Conservation (phyloP, 768 basidiomycete species). For the Strobilomyces echinocephalus region DNA sequence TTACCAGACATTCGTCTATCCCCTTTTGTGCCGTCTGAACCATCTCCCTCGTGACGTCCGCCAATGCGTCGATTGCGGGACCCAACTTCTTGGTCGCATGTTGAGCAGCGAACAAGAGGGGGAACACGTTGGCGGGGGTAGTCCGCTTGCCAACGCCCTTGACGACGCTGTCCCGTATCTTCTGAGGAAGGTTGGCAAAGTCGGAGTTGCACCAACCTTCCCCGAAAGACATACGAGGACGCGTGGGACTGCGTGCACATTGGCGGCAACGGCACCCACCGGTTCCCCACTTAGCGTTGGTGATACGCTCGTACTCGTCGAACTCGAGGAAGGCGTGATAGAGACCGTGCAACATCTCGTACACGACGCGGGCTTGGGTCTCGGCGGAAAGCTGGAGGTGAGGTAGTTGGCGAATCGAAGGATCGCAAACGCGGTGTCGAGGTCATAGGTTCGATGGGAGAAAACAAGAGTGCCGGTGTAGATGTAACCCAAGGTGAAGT, state of each 20-base stretch:
- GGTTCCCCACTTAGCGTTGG: slow-evolving; percentile 73
- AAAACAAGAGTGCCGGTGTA: slow-evolving; percentile 94
- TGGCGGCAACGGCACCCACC: slow-evolving; percentile 79
- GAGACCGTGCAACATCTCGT: slow-evolving; percentile 88
- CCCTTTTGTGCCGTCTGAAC: too few species aligned
- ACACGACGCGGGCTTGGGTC: slow-evolving; percentile 76
- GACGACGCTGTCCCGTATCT: too few species aligned
- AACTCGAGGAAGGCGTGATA: slow-evolving; percentile 80
- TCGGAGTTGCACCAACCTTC: slow-evolving; percentile 72
- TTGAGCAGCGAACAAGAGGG: slow-evolving; percentile 64
- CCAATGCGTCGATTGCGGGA: slow-evolving; percentile 51
- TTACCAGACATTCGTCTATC: too few species aligned
- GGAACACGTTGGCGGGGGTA: slow-evolving; percentile 61
- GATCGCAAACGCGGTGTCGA: slow-evolving; percentile 87
- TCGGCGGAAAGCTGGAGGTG: slow-evolving; percentile 63
- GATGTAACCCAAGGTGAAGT: slow-evolving; percentile 91
- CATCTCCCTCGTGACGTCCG: too few species aligned
- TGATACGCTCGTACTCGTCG: slow-evolving; percentile 71
- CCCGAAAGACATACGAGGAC: slow-evolving; percentile 82
- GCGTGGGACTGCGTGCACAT: slow-evolving; percentile 70
- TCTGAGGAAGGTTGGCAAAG: too few species aligned
- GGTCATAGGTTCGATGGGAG: slow-evolving; percentile 89
- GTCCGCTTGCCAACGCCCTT: slow-evolving; percentile 60
- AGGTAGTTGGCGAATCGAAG: slow-evolving; percentile 82
- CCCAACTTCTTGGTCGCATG: slow-evolving; percentile 58